These are phyloP conservation scores for Sclerotinia subarctica DNA, from an alignment of 2,329 filamentous ascomycete genomes.

Conservation along the genomic window DNA sequence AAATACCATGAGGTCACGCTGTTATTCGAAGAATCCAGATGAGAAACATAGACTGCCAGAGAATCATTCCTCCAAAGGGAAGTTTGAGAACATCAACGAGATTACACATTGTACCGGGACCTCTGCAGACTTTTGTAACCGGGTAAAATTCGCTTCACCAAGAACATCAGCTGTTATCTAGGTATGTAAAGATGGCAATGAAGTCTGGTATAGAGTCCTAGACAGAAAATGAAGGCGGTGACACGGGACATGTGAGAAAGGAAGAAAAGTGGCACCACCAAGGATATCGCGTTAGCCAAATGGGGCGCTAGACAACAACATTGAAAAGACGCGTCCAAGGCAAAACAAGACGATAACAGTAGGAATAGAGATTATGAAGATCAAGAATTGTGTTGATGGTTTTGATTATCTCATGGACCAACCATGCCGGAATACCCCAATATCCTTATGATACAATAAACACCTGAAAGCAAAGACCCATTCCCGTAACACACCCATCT, in stretches of 20 bases:
- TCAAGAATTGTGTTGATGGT: slow-evolving; percentile 15
- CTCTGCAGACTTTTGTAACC: not conserved
- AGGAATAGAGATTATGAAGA: not conserved
- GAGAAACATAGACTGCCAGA: not conserved
- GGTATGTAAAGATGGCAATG: not conserved
- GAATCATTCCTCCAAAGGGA: not conserved
- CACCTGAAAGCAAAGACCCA: slow-evolving; percentile 33
- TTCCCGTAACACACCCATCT: slow-evolving; percentile 30
- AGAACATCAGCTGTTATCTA: not conserved
- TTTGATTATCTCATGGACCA: slow-evolving; percentile 31
- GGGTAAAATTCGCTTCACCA: too few relatives aligned
- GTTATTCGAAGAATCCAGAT: not conserved
- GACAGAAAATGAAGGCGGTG: not conserved
- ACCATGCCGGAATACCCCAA: slow-evolving; percentile 31
- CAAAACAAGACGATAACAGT: not conserved
- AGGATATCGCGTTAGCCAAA: not conserved
- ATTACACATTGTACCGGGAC: not conserved
- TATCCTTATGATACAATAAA: slow-evolving; percentile 37
- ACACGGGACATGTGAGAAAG: not conserved
- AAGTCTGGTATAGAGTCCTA: not conserved
- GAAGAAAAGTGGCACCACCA: not conserved
- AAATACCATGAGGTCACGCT: too few relatives aligned
- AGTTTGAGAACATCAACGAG: not conserved
- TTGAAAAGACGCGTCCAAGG: not conserved
- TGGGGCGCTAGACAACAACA: not conserved